Evolutionary conservation across 345 rosid genomes (phyloP).

Genomic region (Cardamine occulta): DNA sequence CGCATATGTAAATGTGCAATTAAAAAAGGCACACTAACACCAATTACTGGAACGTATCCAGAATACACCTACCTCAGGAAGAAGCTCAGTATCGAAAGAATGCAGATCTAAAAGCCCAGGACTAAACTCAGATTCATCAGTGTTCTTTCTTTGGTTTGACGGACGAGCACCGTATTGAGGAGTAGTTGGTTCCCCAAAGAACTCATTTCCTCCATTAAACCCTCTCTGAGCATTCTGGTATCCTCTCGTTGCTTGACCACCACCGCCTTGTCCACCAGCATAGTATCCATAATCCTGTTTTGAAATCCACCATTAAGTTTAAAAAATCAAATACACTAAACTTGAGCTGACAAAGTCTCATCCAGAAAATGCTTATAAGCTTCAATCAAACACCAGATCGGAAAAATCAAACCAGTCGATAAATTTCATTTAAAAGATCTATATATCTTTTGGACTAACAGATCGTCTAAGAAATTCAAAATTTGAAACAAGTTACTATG

Average conservation of each 20-base stretch:
- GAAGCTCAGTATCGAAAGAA: slow-evolving; percentile 93
- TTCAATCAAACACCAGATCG: slow-evolving; percentile 27
- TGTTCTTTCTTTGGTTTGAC: slow-evolving; percentile 64
- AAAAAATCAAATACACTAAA: slow-evolving; percentile 6
- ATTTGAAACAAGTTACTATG: slow-evolving; percentile 12
- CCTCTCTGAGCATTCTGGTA: slow-evolving; percentile 70
- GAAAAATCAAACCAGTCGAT: not conserved
- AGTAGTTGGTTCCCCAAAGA: slow-evolving; percentile 68
- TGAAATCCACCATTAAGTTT: slow-evolving; percentile 2
- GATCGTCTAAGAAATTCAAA: slow-evolving; percentile 21
- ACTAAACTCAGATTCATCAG: slow-evolving; percentile 85
- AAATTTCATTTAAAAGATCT: not conserved
- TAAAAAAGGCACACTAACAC: slow-evolving; percentile 4
- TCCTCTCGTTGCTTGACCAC: slow-evolving; percentile 67
- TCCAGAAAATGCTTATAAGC: slow-evolving; percentile 2
- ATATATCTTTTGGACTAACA: not conserved
- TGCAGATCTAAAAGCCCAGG: slow-evolving; percentile 98
- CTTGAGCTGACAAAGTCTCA: not conserved
- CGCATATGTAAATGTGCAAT: not conserved
- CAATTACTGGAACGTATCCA: not conserved
- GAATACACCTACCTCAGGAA: slow-evolving; percentile 75
- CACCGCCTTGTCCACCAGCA: slow-evolving; percentile 53
- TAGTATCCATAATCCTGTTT: slow-evolving; percentile 80
- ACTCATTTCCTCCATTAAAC: slow-evolving; percentile 67
- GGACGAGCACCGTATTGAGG: slow-evolving; percentile 76